Base-by-base conservation (phyloP, 2,329 filamentous ascomycete genomes). In the Tolypocladium ophioglossoides region DNA sequence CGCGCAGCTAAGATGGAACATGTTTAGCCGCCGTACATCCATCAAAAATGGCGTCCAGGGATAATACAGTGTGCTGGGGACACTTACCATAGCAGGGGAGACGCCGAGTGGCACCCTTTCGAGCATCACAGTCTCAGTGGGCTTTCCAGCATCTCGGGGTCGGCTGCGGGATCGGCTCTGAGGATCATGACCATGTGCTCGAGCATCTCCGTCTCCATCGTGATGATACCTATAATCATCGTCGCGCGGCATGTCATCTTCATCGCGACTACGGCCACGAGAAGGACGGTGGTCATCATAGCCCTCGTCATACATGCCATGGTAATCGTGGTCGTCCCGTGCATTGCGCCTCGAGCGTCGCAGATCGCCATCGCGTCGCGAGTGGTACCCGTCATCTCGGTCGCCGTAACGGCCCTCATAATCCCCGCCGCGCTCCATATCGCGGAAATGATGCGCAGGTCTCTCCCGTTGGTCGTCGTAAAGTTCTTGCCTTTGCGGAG, bases 61-160 rank as follows among this genome's bases (percentile, higher is more conserved):
- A 54, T 32, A 57, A 52, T 27, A 27, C 18, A 9, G 22, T 4
- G 5, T 10, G 8, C n/a, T 32, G 4, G 11, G 12, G 20, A 37
- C 11, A 47, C 56, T 22, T n/a, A 81, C 78, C 69, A 80, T 76
- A 64, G 72, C 71, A 65, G 76, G 70, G 55, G 75, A 74, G 56
- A 79, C 69, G 54, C 73, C 73, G 55, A 69, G 64, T 35, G 78
- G 76, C 54, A 82, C 61, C 53, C 78, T 78, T 61, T 83, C 79
- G 46, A 83, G 68, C 52, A 82, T 79, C 52, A 82, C 70, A 37
- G 76, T 79, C 57, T 78, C 72, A 58, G 71, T 77, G 35, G 76
- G 76, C 55, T 61, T 63, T 50, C 72, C 72, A 32, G 71, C 69
- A 49, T 72, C 70, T 50, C 65, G 66, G 37, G 58, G 65, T 37